A percentile compares a stretch with the other conserved stretches of the same genome.
Evolutionary conservation across 2,329 filamentous ascomycete species (phyloP).

Genomic region (Ambrosiella xylebori): DNA sequence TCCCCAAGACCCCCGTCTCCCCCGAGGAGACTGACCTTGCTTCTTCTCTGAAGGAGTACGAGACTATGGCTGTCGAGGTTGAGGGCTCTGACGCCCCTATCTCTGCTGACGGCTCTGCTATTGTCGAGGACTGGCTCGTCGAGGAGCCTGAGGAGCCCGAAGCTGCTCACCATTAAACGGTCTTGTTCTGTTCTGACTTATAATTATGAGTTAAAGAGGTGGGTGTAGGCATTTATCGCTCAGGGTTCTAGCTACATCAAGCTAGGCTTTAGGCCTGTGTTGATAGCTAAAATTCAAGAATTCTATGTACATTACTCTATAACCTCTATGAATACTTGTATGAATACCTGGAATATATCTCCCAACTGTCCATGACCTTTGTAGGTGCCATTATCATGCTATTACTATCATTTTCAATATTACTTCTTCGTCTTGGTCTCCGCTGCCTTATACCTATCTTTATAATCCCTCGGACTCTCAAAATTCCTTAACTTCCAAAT

Average conservation of each 20-base stretch:
- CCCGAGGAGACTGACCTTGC: constrained; percentile 92
- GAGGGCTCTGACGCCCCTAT: constrained; percentile 61
- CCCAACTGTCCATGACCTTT: neutral
- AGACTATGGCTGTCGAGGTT: constrained; percentile 82
- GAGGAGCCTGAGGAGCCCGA: constrained; percentile 49
- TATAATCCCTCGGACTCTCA: constrained; percentile 81
- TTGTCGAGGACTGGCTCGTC: constrained; percentile 61
- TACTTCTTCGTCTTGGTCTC: neutral
- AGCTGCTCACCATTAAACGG: constrained; percentile 28
- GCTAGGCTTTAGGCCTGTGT: too few species aligned
- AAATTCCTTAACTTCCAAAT: constrained; percentile 59
- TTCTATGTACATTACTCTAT: neutral
- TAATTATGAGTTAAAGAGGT: too few species aligned
- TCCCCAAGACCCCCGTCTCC: constrained; percentile 66
- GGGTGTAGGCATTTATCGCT: too few species aligned
- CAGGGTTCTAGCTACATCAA: too few species aligned
- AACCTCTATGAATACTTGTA: neutral
- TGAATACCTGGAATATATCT: neutral
- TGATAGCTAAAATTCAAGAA: neutral
- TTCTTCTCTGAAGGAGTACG: constrained; percentile 83
- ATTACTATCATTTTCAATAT: neutral
- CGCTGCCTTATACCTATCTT: constrained; percentile 28
- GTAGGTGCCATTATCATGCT: neutral
- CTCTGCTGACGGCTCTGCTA: constrained; percentile 40
- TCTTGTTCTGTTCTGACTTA: too few species aligned